Conservation (phyloP, 2,329 filamentous ascomycete genomes). For the Calonectria pauciramosa region DNA sequence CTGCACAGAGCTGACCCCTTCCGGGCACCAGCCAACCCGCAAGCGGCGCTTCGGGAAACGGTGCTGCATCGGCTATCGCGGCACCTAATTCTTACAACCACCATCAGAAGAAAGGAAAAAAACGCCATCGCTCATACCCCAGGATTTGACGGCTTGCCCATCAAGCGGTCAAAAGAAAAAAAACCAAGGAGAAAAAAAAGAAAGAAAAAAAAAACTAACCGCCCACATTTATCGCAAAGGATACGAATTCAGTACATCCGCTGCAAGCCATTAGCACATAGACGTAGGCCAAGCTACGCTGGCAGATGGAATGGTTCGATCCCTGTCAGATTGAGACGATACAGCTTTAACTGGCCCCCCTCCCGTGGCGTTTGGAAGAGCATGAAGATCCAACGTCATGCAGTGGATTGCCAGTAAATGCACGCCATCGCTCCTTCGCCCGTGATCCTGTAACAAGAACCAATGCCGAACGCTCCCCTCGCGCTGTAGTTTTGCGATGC, state of each 20-base stretch:
- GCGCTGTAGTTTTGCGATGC: not conserved
- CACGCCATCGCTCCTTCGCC: slow-evolving; percentile 9
- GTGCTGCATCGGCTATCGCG: slow-evolving; percentile 26
- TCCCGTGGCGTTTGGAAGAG: slow-evolving; percentile 10
- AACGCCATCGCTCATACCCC: not conserved
- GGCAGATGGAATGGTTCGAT: not conserved
- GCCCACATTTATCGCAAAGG: slow-evolving; percentile 14
- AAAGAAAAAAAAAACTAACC: not conserved
- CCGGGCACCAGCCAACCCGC: not conserved
- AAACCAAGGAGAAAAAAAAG: not conserved
- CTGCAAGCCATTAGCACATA: not conserved
- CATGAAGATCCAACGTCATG: slow-evolving; percentile 15
- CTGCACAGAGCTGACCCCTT: not conserved
- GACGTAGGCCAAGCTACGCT: not conserved
- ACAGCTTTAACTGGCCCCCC: slow-evolving; percentile 4
- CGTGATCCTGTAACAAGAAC: not conserved
- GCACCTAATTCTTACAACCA: slow-evolving; percentile 7
- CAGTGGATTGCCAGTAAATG: slow-evolving; percentile 1
- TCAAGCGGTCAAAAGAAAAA: not conserved
- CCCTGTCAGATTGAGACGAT: not conserved
- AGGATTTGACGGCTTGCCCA: not conserved
- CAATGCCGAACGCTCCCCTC: not conserved
- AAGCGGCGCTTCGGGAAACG: slow-evolving; percentile 25
- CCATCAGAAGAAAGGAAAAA: not conserved
- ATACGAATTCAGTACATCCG: slow-evolving; percentile 3